Base-by-base conservation (phyloP, 768 basidiomycete species). In the Melanogaster broomeanus region DNA sequence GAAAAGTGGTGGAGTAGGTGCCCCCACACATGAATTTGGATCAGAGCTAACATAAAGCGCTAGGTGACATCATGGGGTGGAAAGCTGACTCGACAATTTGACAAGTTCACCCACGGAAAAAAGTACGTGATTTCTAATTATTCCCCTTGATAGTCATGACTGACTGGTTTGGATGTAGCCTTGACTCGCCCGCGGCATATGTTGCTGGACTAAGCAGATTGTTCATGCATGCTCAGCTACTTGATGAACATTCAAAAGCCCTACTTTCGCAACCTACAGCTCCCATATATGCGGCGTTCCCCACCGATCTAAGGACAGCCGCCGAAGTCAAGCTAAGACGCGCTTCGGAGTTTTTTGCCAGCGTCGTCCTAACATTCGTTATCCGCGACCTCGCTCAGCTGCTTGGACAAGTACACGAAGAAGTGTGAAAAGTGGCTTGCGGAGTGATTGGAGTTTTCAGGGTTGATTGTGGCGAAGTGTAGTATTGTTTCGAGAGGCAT, bases 401-500 rank as follows among this genome's bases (percentile, higher is more conserved):
- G 44, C 76, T n/a, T 95, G 55, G 93, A 95, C 76, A 94, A 95
- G 72, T 94, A 93, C 68, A 88, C 87, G 57, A 93, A 93, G 79
- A 90, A 90, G 68, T 91, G 90, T 71, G 92, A 92, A 73, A 92
- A 91, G 71, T 92, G 90, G 89, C 78, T 93, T 33, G 88, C 84
- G 33, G 91, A 94, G 65, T 93, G 76, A 77, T 54, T 57, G 59
- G 59, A 56, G 42, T 39, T 28, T 40, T 9, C 2, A 35, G 57
- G 51, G 49, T 37, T 53, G 58, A 61, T 63, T 55, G 53, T 53
- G 57, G 51, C 57, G 53, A 53, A 60, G 55, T 61, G 65, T 67
- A 61, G 47, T 57, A 49, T 60, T 56, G 53, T 60, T 58, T 56
- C 53, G 57, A 49, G 54, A 55, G 59, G 58, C 57, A 65, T 49